These are phyloP conservation scores for Sporisorium sorghi DNA, from an alignment of 1,284 basidiomycete species.

Conservation along the genomic window DNA sequence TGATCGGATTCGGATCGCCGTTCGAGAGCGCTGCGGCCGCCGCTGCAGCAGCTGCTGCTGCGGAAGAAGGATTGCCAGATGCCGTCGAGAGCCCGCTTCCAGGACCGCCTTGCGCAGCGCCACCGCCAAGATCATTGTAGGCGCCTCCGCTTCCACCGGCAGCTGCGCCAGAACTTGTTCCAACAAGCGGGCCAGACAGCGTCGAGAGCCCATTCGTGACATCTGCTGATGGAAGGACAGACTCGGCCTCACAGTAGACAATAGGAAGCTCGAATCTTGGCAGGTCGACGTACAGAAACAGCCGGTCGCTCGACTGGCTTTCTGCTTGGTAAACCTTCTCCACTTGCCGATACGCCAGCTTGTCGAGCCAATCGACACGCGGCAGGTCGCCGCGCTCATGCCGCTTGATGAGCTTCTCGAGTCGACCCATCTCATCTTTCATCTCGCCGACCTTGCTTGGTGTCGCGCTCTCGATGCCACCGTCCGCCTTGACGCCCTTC, in stretches of 20 bases:
- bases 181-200: constrained; percentile 17
- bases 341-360: constrained; percentile 90
- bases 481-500: constrained; percentile 85
- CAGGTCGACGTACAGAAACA: constrained; percentile 90
- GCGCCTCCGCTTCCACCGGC: neutral
- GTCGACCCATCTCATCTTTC: constrained; percentile 88
- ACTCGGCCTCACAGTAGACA: constrained; percentile 80
- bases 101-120: constrained; percentile 12
- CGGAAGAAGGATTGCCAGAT: constrained; percentile 26
- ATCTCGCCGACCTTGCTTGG: constrained; percentile 71
- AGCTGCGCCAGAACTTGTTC: constrained; percentile 10
- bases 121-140: constrained; percentile 1
- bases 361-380: constrained; percentile 95
- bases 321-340: constrained; percentile 74
- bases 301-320: constrained; percentile 46
- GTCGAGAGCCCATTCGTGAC: constrained; percentile 25
- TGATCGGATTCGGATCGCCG: constrained; percentile 67
- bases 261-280: constrained; percentile 98
- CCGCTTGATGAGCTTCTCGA: constrained; percentile 97
- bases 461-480: constrained; percentile 81
- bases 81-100: constrained; percentile 5
- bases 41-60: constrained; percentile 38
- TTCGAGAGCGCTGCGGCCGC: constrained; percentile 69
- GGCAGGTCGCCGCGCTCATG: constrained; percentile 94
- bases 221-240: constrained; percentile 20